Evolutionary conservation across 208 protist species (phyloP).

Genomic region (Acanthamoeba castellanii): DNA sequence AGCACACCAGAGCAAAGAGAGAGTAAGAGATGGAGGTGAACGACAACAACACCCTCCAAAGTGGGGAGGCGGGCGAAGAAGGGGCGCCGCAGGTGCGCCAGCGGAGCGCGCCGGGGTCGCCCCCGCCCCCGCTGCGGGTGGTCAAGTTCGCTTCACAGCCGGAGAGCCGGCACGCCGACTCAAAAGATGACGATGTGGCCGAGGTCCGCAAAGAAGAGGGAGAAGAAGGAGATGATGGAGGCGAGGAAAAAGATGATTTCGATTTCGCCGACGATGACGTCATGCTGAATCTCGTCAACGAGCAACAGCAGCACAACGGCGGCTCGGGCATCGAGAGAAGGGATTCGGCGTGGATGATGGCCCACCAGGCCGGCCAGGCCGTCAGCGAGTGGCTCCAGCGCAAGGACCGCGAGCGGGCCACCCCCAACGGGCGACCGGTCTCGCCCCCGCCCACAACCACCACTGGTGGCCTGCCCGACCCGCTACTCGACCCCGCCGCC

Average conservation of each 20-base stretch:
- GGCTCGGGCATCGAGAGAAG: background rate
- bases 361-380: conserved; percentile 29
- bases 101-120: background rate
- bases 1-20: background rate
- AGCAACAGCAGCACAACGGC: background rate
- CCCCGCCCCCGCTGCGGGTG: background rate
- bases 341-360: conserved; percentile 14
- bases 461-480: background rate
- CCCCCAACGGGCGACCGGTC: background rate
- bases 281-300: background rate
- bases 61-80: too few relatives aligned
- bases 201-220: background rate
- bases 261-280: background rate
- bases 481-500: background rate
- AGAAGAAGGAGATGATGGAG: background rate
- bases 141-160: background rate
- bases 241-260: background rate
- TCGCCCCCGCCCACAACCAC: background rate
- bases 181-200: background rate
- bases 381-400: conserved; percentile 15
- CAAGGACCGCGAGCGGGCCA: conserved; percentile 12
- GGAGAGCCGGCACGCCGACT: background rate
- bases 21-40: background rate
- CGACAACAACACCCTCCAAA: background rate
- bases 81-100: background rate